Base-by-base conservation (phyloP, 2,329 filamentous ascomycete species). In the Penicillium sp. region DNA sequence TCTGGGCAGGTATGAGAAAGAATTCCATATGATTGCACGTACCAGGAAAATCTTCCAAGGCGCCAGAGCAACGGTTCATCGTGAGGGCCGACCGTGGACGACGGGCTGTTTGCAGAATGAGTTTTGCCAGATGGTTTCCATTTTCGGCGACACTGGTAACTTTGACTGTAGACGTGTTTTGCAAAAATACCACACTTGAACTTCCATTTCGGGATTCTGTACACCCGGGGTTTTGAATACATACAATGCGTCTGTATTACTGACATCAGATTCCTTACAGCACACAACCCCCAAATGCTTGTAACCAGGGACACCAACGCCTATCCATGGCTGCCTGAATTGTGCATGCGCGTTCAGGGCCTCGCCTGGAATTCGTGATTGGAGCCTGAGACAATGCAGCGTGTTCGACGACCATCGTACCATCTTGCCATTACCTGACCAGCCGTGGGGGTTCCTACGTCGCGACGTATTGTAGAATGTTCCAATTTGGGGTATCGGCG, bases 271-370 rank as follows among this genome's bases (percentile, higher is more conserved):
- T 48, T 30, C 45, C 45, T n/a, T 28, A 30, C 25, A 26, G 25
- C 25, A 28, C 11, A 26, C 13, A 25, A 28, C 16, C 14, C 14
- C 45, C 16, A n/a, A 30, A 30, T 30, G 45, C 48, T 51, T 51
- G 30, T 35, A 51, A 33, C 48, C 30, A 51, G 48, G 48, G 48
- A 35, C 48, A 25, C 30, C 16, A 51, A 51, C 48, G 11, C 16
- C 30, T 51, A 28, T 22, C 59, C 58, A 60, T 64, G 61, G 63
- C 63, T 65, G 63, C 63, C 61, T 65, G 61, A 60, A 62, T 49
- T 30, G 58, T 54, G 53, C 60, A 56, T 51, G 61, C 62, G 19
- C 48, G 48, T 56, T 52, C 54, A 49, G 28, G 38, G 28, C 37
- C 51, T 22, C 40, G 40, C 40, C 22, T 38, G 25, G 52, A 11